Evolutionary conservation across 1,284 basidiomycete genomes (phyloP).

Genomic region (Quambalaria eucalypti): DNA sequence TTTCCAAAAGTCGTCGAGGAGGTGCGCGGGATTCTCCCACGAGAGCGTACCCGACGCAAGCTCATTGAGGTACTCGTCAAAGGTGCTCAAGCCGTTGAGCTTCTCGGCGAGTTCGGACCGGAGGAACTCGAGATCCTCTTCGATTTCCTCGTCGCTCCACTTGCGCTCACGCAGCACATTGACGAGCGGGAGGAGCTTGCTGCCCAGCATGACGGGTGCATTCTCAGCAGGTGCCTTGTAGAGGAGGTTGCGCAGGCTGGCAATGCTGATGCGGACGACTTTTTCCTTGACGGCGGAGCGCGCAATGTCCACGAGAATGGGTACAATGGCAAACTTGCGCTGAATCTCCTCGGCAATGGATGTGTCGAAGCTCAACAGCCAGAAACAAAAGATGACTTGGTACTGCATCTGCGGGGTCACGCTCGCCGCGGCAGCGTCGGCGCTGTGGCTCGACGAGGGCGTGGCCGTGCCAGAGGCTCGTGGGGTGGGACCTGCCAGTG

Average conservation of each 20-base stretch:
- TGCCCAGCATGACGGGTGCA: slow-evolving; percentile 82
- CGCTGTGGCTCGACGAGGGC: background rate
- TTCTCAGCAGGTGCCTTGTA: slow-evolving; percentile 71
- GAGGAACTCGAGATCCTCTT: slow-evolving; percentile 80
- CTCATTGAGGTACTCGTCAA: slow-evolving; percentile 90
- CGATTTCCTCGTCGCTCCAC: slow-evolving; percentile 80
- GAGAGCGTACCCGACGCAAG: slow-evolving; percentile 78
- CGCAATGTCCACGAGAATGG: slow-evolving; percentile 74
- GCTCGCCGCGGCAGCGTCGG: background rate
- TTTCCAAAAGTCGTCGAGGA: slow-evolving; percentile 94
- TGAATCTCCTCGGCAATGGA: slow-evolving; percentile 76
- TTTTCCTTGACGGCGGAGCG: slow-evolving; percentile 93
- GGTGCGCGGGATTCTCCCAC: slow-evolving; percentile 82
- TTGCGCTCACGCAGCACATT: slow-evolving; percentile 76
- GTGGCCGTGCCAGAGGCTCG: background rate
- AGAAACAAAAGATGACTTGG: slow-evolving; percentile 81
- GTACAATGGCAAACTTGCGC: slow-evolving; percentile 81
- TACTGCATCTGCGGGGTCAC: slow-evolving; percentile 79
- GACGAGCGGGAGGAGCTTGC: slow-evolving; percentile 72
- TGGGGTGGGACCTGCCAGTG: background rate
- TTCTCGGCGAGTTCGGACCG: slow-evolving; percentile 69
- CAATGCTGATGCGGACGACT: slow-evolving; percentile 85
- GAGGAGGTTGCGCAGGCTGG: slow-evolving; percentile 76
- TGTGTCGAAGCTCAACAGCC: slow-evolving; percentile 84
- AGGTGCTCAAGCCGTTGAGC: slow-evolving; percentile 83